Percentiles rank a stretch among this genome's conserved stretches.
Conservation (phyloP, 768 basidiomycete genomes). For the Boletus vermiculosoides region DNA sequence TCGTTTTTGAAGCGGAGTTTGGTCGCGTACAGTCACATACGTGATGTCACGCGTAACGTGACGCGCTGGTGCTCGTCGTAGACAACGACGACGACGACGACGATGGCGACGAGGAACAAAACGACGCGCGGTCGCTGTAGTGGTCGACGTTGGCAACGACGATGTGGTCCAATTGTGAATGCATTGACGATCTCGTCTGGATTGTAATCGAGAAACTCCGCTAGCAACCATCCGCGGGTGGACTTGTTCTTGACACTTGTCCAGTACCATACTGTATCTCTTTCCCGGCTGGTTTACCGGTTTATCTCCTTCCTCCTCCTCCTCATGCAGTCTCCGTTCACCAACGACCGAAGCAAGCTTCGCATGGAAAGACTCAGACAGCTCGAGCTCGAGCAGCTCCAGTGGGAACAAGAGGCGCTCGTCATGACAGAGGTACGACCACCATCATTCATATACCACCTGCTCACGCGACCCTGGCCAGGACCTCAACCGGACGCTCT, state of each 20-base stretch:
- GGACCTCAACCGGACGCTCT: constrained; percentile 33
- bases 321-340: constrained; percentile 19
- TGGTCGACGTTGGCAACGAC: not conserved
- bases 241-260: not conserved
- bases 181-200: not conserved
- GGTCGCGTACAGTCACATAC: constrained; percentile 29
- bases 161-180: constrained; percentile 2
- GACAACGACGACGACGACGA: constrained; percentile 3
- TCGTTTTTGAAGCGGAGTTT: constrained; percentile 36
- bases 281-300: constrained; percentile 8
- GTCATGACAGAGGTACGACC: constrained; percentile 53
- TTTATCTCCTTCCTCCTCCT: not conserved
- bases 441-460: not conserved
- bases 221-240: not conserved
- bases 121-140: not conserved
- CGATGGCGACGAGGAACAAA: not conserved
- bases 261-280: not conserved
- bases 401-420: constrained; percentile 55
- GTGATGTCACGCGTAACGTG: constrained; percentile 29
- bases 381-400: constrained; percentile 50
- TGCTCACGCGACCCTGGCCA: constrained; percentile 19
- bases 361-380: constrained; percentile 47
- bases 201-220: constrained; percentile 15
- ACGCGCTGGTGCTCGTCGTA: constrained; percentile 6
- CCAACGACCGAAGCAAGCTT: constrained; percentile 45